Percentiles rank a stretch among this genome's conserved stretches.
Conservation (phyloP, 2,329 filamentous ascomycete genomes). For the Fusarium sp. region DNA sequence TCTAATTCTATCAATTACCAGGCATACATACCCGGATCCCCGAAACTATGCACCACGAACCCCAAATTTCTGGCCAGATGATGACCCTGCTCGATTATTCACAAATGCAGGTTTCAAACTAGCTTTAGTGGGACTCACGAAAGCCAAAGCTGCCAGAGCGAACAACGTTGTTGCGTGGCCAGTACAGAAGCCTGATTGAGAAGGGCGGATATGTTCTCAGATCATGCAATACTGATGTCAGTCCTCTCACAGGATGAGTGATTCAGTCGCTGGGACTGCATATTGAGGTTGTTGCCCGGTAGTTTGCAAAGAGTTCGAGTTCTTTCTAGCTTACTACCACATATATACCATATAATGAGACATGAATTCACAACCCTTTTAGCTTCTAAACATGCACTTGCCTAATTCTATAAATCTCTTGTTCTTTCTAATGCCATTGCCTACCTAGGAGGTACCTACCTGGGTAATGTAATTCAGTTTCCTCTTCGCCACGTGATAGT, state of each 20-base stretch:
- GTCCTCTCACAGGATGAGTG: background rate
- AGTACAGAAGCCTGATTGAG: background rate
- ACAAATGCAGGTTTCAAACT: background rate
- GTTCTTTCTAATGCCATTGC: background rate
- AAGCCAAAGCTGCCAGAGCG: background rate
- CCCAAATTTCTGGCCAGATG: background rate
- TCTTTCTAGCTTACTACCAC: background rate
- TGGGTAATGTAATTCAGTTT: background rate
- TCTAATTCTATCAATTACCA: background rate
- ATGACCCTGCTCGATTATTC: background rate
- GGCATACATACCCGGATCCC: background rate
- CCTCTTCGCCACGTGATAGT: slow-evolving; percentile 31
- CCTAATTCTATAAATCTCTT: background rate
- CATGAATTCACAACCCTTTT: background rate
- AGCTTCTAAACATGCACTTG: background rate
- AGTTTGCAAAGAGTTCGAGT: background rate
- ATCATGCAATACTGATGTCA: background rate
- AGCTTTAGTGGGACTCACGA: background rate
- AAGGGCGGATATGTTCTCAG: background rate
- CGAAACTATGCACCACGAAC: background rate
- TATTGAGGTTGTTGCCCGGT: background rate
- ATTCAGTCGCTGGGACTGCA: background rate
- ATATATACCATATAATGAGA: slow-evolving; percentile 15
- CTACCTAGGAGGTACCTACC: background rate
- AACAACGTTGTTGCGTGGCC: background rate